Base-by-base conservation (phyloP, 352 stramenopile species). In the Phytophthora melonis region DNA sequence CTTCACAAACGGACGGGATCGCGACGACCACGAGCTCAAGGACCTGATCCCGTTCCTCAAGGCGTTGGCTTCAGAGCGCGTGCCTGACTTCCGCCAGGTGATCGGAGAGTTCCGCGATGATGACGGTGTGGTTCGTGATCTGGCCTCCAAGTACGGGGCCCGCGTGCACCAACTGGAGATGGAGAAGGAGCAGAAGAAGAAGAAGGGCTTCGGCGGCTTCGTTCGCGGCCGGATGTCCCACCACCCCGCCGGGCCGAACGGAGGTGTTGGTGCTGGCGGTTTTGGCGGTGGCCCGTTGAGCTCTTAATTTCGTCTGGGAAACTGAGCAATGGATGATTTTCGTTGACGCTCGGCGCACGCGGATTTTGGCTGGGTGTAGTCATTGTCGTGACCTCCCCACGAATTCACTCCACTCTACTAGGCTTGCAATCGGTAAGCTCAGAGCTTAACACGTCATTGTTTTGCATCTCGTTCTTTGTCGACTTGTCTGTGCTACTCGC, bases 21-120 rank as follows among this genome's bases (percentile, higher is more conserved):
- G 90, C 32, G 81, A 91, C 19, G 89, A 97, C 73, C 86, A 89
- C 21, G 87, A 91, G 50, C 80, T 97, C 6, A 89, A 83, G 60
- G 85, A 97, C 25, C 65, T 97, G 21, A 94, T 97, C 70, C 90
- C 90, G 62, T 97, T 97, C 77, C 71, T 97, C 3, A 91, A 93
- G 74, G 89, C 90, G 1, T 70, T 97, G 50, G 88, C 88, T 10
- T 87, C 81, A n/a, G 89, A 95, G 60, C 87, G 84, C 25, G 86
- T 97, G 5, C 34, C 71, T 3, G 90, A 97, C 63, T 94, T 97
- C 67, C 87, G 88, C n/a, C 60, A 78, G 18, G 86, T 95, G 21
- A 86, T 97, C 8, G 64, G 64, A 6, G 88, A 95, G 65, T 97
- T 96, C 76, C 80, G 81, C n/a, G 90, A 95, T 39, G 83, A 93